Evolutionary conservation across 1,284 basidiomycete genomes (phyloP).

Genomic region (Erythrobasidium hasegawianum): DNA sequence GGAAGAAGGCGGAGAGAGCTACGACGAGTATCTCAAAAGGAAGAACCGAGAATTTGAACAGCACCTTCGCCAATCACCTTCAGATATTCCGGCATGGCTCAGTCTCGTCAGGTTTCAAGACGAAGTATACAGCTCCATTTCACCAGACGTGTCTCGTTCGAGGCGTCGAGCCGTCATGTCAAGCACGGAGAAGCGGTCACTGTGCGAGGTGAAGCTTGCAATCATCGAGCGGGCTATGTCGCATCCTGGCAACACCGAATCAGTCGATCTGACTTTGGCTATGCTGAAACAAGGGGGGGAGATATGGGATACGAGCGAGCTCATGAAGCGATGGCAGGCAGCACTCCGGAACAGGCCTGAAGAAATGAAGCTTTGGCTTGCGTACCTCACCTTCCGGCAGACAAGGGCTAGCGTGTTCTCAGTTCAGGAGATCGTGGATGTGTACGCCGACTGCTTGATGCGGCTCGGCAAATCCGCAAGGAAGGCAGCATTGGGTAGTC

Average conservation of each 20-base stretch:
- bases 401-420: slow-evolving; percentile 40
- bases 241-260: slow-evolving; percentile 56
- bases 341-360: slow-evolving; percentile 29
- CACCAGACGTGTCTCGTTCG: slow-evolving; percentile 40
- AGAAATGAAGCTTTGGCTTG: slow-evolving; percentile 40
- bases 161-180: slow-evolving; percentile 10
- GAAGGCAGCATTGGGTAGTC: slow-evolving; percentile 51
- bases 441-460: slow-evolving; percentile 39
- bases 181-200: slow-evolving; percentile 59
- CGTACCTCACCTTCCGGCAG: slow-evolving; percentile 41
- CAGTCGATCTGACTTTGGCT: slow-evolving; percentile 58
- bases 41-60: slow-evolving; percentile 60
- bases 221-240: slow-evolving; percentile 63
- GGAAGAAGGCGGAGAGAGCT: slow-evolving; percentile 36
- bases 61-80: slow-evolving; percentile 56
- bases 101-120: slow-evolving; percentile 55
- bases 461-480: slow-evolving; percentile 51
- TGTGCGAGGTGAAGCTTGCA: slow-evolving; percentile 65
- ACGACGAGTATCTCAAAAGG: slow-evolving; percentile 59
- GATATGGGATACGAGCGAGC: slow-evolving; percentile 33
- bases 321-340: slow-evolving; percentile 24
- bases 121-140: slow-evolving; percentile 21
- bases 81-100: slow-evolving; percentile 62
- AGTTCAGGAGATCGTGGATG: slow-evolving; percentile 39
- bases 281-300: slow-evolving; percentile 48